phyloP scores from a whole-genome alignment of 352 stramenopile species.

The Elongisporangium prolatum region DNA sequence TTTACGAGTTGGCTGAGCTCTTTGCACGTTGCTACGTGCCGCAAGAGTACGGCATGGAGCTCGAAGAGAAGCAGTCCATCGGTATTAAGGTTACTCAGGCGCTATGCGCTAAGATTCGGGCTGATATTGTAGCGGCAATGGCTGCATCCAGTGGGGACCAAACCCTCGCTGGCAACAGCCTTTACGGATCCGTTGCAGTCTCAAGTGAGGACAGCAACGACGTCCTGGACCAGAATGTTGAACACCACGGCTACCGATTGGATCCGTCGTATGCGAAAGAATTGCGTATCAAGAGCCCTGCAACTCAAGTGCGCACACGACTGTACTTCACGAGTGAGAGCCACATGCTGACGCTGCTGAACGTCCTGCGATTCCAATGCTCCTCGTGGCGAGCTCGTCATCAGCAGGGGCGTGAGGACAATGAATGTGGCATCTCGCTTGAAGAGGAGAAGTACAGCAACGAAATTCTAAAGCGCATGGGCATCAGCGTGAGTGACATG shows the following conservation, averaged over 20 bases:
- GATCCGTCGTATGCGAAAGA: conserved; percentile 88
- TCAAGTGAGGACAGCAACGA: conserved; percentile 22
- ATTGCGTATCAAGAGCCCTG: conserved; percentile 93
- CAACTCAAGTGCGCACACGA: conserved; percentile 90
- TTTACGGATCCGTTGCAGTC: conserved; percentile 21
- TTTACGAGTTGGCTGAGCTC: conserved; percentile 92
- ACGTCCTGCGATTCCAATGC: conserved; percentile 93
- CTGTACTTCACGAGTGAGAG: conserved; percentile 99
- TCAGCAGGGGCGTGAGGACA: conserved; percentile 44
- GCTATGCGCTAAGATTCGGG: conserved; percentile 98
- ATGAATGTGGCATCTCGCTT: conserved; percentile 68
- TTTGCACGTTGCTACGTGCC: conserved; percentile 97
- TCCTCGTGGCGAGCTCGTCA: conserved; percentile 60
- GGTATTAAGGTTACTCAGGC: conserved; percentile 95
- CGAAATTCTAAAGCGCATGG: conserved; percentile 81
- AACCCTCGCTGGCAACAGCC: conserved; percentile 19
- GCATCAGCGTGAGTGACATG: conserved; percentile 75
- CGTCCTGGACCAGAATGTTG: conserved; percentile 48
- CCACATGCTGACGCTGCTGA: conserved; percentile 98
- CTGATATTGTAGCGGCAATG: conserved; percentile 84
- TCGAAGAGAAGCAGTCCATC: conserved; percentile 93
- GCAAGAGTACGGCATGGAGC: conserved; percentile 94
- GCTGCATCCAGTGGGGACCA: conserved; percentile 35
- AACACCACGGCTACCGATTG: conserved; percentile 87
- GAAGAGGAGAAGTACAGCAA: conserved; percentile 85